Base-by-base conservation (phyloP, 371 early-diverging fungal species). In the Apophysomyces elegans region DNA sequence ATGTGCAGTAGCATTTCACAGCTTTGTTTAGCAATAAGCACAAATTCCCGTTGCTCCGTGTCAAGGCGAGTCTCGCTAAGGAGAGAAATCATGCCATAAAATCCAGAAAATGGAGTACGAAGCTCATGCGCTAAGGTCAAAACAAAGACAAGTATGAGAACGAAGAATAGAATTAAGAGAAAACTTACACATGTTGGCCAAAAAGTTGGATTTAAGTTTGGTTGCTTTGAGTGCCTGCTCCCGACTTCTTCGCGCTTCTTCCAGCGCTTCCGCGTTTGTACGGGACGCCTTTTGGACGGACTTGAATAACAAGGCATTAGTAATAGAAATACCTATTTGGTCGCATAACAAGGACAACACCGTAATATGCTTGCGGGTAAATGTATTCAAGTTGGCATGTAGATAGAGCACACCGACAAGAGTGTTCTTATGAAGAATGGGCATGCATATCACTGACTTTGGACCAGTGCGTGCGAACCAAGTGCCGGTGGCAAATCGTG, bases 1-100 rank as follows among this genome's bases (percentile, higher is more conserved):
- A 88, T 86, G 35, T 84, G 78, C 16, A 87, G 70, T 7, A 88
- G 56, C 86, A 85, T 84, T 70, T 86, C 84, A 59, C 86, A 87
- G 7, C 83, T 83, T 11, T 83, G 84, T 64, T 86, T 86, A 4
- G 87, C 84, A 70, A 82, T 86, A n/a, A 76, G 74, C 11, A 85
- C 86, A 75, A 86, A 84, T 38, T 88, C 88, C 13, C 80, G 72
- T 18, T 88, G 88, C 18, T 88, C 86, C 7, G 73, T 67, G 36
- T 85, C 80, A 47, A 86, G 58, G 0, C 78, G 64, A 1, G 87
- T 85, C 54, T 86, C 85, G 36, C 81, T 81, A 14, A 86, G 68
- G 9, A 86, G 59, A 3, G 84, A 83, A 6, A 86, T 79, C 84
- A 84, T 86, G 16, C 87, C 85, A 46, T 85, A 74, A 54, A 86